Percentiles rank a stretch among this genome's conserved stretches.
Evolutionary conservation across 441 rosid genomes (phyloP).

Genomic region (Aquilaria agallochum): DNA sequence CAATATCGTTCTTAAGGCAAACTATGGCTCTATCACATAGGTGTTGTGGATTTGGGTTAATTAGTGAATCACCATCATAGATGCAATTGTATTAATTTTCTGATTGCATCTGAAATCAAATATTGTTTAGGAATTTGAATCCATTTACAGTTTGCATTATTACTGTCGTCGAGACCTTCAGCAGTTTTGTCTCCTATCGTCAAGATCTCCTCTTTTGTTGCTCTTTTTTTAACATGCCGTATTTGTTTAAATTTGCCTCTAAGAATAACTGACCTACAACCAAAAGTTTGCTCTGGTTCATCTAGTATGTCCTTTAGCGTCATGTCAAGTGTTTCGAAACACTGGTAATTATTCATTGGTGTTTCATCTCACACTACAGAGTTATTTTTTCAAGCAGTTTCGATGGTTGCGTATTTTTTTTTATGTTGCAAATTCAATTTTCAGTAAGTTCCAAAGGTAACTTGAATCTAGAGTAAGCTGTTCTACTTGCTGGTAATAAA

Average conservation of each 20-base stretch:
- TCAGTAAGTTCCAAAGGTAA: background rate
- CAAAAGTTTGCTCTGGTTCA: background rate
- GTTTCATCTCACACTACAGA: background rate
- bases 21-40: too few relatives aligned
- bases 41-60: background rate
- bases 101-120: background rate
- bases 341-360: background rate
- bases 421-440: background rate
- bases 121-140: background rate
- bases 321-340: background rate
- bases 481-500: constrained; percentile 8
- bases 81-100: background rate
- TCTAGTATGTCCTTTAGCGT: background rate
- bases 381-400: background rate
- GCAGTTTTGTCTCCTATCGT: background rate
- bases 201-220: background rate
- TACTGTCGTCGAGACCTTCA: background rate
- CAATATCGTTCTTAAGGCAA: background rate
- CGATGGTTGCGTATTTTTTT: background rate
- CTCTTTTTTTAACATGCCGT: background rate
- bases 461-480: constrained; percentile 10
- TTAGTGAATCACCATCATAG: background rate
- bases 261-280: background rate
- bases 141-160: background rate
- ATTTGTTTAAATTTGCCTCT: background rate